phyloP scores from a whole-genome alignment of 306 rosid genomes.

The Macrotyloma uniflorum region DNA sequence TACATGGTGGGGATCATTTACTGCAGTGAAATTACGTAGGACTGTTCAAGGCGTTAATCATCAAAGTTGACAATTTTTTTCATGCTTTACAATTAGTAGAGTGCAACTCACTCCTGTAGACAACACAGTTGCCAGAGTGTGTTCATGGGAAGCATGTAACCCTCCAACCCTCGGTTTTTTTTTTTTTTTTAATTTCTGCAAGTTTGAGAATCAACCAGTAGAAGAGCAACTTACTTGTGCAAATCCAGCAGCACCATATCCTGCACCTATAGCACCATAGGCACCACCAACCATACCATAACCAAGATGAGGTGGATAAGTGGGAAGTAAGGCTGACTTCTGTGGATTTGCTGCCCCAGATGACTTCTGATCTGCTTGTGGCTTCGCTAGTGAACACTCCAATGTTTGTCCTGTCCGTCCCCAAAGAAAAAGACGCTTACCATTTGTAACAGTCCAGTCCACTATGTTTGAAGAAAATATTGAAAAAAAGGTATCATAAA shows the following conservation, averaged over 20 bases:
- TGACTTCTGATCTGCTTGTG: constrained; percentile 66
- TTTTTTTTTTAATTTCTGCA: not conserved
- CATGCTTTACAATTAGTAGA: not conserved
- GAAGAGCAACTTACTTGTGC: constrained; percentile 59
- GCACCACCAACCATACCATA: constrained; percentile 65
- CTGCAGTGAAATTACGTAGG: not conserved
- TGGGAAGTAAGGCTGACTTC: constrained; percentile 50
- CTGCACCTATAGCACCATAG: constrained; percentile 60
- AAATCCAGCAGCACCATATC: constrained; percentile 63
- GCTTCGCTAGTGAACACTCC: constrained; percentile 80
- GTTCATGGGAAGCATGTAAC: not conserved
- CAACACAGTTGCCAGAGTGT: not conserved
- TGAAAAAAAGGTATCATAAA: constrained; percentile 5
- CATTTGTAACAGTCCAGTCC: constrained; percentile 5
- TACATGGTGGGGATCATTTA: not conserved
- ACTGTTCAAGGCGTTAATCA: constrained; percentile 1
- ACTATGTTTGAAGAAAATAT: not conserved
- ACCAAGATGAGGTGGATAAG: constrained; percentile 60
- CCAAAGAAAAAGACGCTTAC: not conserved
- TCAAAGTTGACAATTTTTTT: not conserved
- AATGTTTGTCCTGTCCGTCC: constrained; percentile 62
- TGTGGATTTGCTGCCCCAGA: constrained; percentile 48
- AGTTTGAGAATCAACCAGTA: not conserved
- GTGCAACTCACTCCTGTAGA: constrained; percentile 16
- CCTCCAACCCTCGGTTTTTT: not conserved